Evolutionary conservation across 345 rosid species (phyloP), one percentile per base, ranked within the genome.

Genomic region (Nasturtium officinale): DNA sequence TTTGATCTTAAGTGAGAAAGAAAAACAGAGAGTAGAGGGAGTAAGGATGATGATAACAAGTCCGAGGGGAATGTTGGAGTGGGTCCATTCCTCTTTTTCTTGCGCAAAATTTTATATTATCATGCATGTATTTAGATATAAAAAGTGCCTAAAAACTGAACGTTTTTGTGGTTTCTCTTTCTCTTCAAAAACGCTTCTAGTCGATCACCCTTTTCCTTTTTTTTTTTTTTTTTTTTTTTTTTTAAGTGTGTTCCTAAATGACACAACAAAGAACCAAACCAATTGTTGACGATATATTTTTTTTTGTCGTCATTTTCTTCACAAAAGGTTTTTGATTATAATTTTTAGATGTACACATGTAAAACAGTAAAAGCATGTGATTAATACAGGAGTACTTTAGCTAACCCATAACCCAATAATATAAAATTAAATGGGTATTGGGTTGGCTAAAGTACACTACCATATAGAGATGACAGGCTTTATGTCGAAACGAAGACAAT

Each of bases 11-110:
- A 35, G 6, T 51, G 50, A 50, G 30, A 18, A 15, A 42, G 8
- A 40, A 7, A 40, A 13, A 40, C 16, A 18, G 42, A 55, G 37
- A 16, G 25, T 42, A 18, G 74, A 20, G 65, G 35, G 55, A 30
- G 6, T 2, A 56, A 69, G 43, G 54, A 56, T 69, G 55, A 54
- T 16, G 40, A 21, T 69, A 58, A 65, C 1, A 21, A 57, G 47
- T 7, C 35, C 63, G 30, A 72, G 63, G 26, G 52, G 76, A 62
- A 72, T 72, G 62, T 72, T 62, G 62, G 71, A 35, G 6, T 21
- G 11, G 35, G 71, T 25, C 57, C 69, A 26, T 30, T 35, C 37
- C 5, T 29, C 6, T 29, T 29, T n/a, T n/a, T n/a, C n/a, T n/a
- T n/a, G 5, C 42, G 5, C 26, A 2, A 23, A 38, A 0, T 9